Conservation (phyloP, 441 rosid species). For the Manihot esculenta region DNA sequence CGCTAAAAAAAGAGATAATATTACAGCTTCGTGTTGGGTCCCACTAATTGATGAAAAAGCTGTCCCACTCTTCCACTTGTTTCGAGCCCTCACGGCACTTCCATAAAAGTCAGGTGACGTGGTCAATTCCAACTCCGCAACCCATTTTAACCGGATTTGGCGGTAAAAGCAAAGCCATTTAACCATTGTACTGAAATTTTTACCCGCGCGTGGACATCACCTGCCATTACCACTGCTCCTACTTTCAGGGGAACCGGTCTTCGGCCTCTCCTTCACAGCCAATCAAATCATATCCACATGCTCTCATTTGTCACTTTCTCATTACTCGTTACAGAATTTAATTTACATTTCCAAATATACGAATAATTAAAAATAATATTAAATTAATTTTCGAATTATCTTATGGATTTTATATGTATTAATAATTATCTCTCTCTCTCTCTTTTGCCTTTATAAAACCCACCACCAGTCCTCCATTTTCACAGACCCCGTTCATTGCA, state of each 20-base stretch:
- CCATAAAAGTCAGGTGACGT: no score
- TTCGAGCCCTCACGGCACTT: no score
- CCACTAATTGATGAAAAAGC: no score
- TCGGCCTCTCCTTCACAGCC: neutral
- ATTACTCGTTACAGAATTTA: neutral
- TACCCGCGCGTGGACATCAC: neutral
- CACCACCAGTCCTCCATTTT: neutral
- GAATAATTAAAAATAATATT: neutral
- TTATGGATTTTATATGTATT: neutral
- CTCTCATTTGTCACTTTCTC: neutral
- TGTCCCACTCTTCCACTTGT: no score
- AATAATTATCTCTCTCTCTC: no score
- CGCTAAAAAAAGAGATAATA: no score
- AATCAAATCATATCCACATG: conserved; percentile 22
- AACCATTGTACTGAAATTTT: no score
- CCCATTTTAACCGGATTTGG: no score
- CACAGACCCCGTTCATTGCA: neutral
- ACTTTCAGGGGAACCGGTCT: neutral
- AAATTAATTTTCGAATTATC: neutral
- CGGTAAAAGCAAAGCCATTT: no score
- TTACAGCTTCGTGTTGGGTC: no score
- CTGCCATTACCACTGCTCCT: neutral
- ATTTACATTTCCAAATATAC: neutral
- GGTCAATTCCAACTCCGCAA: no score
- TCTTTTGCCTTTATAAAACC: conserved; percentile 30